Evolutionary conservation across 225 moss, liverwort and hornwort species (phyloP), one percentile per base, ranked within the genome.

Genomic region (Asterella californica): DNA sequence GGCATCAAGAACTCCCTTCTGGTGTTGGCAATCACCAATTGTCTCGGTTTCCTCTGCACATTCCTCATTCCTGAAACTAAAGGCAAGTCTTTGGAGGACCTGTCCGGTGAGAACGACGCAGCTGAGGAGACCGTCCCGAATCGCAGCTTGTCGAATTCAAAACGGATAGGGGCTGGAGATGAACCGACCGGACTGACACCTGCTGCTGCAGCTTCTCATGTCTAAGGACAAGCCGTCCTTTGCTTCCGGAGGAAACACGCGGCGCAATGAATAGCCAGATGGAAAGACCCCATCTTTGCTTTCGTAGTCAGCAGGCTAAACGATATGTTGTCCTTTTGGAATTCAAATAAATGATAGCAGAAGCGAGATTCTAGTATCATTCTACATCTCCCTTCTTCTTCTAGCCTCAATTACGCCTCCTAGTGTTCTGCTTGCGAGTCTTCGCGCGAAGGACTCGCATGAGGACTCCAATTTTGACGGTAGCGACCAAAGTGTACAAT

Each of bases 41-140:
- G 80, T 24, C 17, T 80, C 4, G 84, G 84, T 10, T 78, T 84
- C 25, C 10, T 81, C 15, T 81, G 50, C 48, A 84, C 84, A 2
- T 80, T 81, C 72, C 60, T 81, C 19, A 71, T 84, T 27, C 84
- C 84, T 0, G 84, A 84, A 29, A 84, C 84, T 17, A 81, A 77
- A 57, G 81, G 84, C 55, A 76, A 61, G 72, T 84, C 84, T 4
- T 42, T 84, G 77, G 84, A 84, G 52, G 84, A 84, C 18, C 77
- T 84, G 11, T 84, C 84, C 27, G 84, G 84, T 2, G 84, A 84
- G 72, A 70, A 78, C 37, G 83, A 80, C 17, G 60, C 54, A 0
- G 30, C n/a, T 0, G 80, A 74, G 10, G 46, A 55, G n/a, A 25
- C 37, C 0, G 68, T 4, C 7, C 3, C 73, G 10, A 52, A 10